These are phyloP conservation scores for Fusarium secorum DNA, from an alignment of 2,329 filamentous ascomycete genomes.

Conservation along the genomic window DNA sequence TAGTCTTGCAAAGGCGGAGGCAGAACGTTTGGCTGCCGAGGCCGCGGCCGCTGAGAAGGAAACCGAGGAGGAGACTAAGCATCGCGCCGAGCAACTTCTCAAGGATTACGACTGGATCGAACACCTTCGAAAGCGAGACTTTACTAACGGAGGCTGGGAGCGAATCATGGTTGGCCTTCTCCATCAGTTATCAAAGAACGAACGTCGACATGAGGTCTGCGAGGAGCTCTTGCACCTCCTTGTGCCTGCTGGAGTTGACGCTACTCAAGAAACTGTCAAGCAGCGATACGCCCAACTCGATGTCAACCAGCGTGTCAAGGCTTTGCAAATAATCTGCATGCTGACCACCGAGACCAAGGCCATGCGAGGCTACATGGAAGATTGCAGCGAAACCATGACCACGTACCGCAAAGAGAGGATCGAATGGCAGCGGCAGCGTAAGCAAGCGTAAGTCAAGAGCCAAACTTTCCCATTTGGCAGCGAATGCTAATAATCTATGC, in stretches of 20 bases:
- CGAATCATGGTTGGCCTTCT: constrained; percentile 86
- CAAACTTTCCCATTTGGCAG: background rate
- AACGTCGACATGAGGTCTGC: constrained; percentile 73
- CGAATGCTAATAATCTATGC: constrained; percentile 1
- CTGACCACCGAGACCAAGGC: constrained; percentile 86
- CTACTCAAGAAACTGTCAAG: constrained; percentile 76
- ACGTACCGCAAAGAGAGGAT: constrained; percentile 95
- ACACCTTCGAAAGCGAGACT: constrained; percentile 81
- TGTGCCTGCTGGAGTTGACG: constrained; percentile 78
- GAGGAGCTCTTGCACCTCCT: constrained; percentile 82
- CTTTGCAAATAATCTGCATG: constrained; percentile 85
- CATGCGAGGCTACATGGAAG: constrained; percentile 87
- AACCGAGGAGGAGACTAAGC: constrained; percentile 60
- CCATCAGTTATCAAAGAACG: constrained; percentile 81
- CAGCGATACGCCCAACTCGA: constrained; percentile 78
- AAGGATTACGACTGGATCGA: constrained; percentile 84
- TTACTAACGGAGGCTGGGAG: constrained; percentile 90
- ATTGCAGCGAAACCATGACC: constrained; percentile 94
- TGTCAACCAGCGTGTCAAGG: constrained; percentile 81
- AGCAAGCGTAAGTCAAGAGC: constrained; percentile 62
- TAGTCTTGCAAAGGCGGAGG: constrained; percentile 83
- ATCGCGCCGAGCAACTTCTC: constrained; percentile 80
- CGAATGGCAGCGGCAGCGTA: constrained; percentile 82
- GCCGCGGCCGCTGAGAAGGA: constrained; percentile 62
- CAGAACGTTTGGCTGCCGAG: constrained; percentile 71